Evolutionary conservation across 1,139 yeast species (phyloP), one percentile per base, ranked within the genome.

Genomic region (Scheffersomyces quercinus): DNA sequence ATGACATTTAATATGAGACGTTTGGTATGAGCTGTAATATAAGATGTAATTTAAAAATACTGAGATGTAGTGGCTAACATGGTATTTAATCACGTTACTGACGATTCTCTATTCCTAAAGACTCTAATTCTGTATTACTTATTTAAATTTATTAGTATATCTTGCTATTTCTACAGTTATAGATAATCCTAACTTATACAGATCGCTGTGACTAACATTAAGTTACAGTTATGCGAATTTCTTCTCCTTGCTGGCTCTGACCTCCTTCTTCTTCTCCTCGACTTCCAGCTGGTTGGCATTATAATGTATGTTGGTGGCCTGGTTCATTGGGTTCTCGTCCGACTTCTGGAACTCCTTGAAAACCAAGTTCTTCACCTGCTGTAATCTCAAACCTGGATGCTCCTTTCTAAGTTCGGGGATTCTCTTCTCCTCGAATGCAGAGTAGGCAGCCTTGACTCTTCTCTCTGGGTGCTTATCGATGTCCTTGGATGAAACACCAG

Each of bases 401-500:
- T 88, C 96, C 58, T 81, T 75, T 65, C 85, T 83, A 46, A 85
- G 52, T 58, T 85, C 89, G 7, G 95, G 95, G 40, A 85, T 62
- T 56, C 95, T 77, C 46, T 74, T 70, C 50, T 84, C 93, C 58
- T 88, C 90, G 56, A 66, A 88, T 0, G 88, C 90, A 10, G 80
- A 75, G 49, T 74, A 74, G 0, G 96, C 96, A 13, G 95, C 90
- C 70, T 88, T 88, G 64, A 84, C 87, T 61, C 96, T 79, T 65
- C 95, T 79, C 69, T 88, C 96, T 8, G 96, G 96, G 55, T 88
- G 96, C 63, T 89, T 83, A 52, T 88, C 96, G 44, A 88, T 71
- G 45, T 83, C 88, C 58, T 82, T 85, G 50, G 75, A 70, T 35
- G 68, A 65, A 35, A 81, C 77, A 40, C 82, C 85, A 36, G 77